phyloP scores from a whole-genome alignment of 2,329 filamentous ascomycete species.

The Paecilomyces sp. region DNA sequence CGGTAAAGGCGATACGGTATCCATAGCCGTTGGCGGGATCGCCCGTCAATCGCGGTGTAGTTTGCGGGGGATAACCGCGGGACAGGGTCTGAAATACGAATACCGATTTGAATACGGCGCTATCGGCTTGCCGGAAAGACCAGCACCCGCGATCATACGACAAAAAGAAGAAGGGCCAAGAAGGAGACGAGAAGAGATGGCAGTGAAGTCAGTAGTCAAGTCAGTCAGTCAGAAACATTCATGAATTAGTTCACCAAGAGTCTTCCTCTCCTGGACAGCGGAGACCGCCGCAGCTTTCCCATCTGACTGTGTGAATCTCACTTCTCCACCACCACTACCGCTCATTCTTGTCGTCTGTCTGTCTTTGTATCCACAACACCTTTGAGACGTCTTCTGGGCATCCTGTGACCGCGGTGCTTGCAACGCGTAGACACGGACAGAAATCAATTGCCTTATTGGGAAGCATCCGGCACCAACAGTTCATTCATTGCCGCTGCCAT shows the following conservation, averaged over 20 bases:
- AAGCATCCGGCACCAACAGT: neutral
- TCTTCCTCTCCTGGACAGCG: neutral
- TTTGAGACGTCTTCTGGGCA: neutral
- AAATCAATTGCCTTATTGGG: neutral
- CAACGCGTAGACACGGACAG: neutral
- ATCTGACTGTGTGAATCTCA: neutral
- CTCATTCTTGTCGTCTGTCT: neutral
- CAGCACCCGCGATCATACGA: neutral
- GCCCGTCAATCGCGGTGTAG: neutral
- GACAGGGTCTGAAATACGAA: neutral
- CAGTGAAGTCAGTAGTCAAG: neutral
- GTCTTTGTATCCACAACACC: neutral
- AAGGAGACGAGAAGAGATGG: neutral
- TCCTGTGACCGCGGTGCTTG: neutral
- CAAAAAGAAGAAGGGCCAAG: neutral
- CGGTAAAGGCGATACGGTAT: neutral
- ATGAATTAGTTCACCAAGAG: no score
- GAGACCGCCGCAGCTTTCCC: neutral
- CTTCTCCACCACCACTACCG: no score
- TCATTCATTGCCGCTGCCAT: neutral
- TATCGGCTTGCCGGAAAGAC: neutral
- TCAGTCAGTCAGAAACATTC: no score
- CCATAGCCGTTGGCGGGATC: neutral
- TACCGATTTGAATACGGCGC: neutral
- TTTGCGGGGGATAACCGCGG: neutral